Conservation (phyloP, 2,329 filamentous ascomycete genomes). For the Exserohilum turcica region DNA sequence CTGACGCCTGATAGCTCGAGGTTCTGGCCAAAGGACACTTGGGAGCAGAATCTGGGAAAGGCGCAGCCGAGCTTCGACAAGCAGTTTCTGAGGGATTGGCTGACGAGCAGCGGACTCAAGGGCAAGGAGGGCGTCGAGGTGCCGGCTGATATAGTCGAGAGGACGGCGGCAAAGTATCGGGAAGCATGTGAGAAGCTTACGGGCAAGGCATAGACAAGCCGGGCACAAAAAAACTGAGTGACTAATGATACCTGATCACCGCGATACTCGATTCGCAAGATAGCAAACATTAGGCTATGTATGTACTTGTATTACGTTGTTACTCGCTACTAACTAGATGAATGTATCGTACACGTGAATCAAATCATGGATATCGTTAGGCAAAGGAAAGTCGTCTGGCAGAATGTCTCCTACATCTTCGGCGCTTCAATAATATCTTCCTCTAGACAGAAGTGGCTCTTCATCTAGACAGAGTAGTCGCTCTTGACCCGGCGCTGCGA, state of each 20-base stretch:
- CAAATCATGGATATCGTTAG: conserved; percentile 31
- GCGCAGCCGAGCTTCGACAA: conserved; percentile 89
- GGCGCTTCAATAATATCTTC: not conserved
- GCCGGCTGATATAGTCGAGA: conserved; percentile 70
- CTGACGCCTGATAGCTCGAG: conserved; percentile 76
- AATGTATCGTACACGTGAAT: conserved; percentile 12
- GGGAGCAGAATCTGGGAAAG: conserved; percentile 66
- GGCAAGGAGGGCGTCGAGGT: conserved; percentile 74
- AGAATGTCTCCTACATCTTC: not conserved
- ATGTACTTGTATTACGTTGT: not conserved
- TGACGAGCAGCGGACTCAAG: conserved; percentile 73
- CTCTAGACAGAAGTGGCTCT: not conserved
- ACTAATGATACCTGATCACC: too few species aligned
- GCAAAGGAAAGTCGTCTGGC: not conserved
- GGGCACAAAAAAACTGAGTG: too few species aligned
- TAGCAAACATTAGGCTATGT: not conserved
- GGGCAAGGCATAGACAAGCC: conserved; percentile 46
- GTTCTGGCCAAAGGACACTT: conserved; percentile 81
- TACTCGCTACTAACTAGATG: conserved; percentile 1
- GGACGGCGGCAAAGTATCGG: conserved; percentile 73
- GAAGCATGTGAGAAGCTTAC: conserved; percentile 76
- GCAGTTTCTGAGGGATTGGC: conserved; percentile 75
- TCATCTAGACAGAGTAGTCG: conserved; percentile 13
- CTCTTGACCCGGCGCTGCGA: conserved; percentile 48
- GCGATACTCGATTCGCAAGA: not conserved